phyloP scores from a whole-genome alignment of 345 rosid species.

The Salix brachista region DNA sequence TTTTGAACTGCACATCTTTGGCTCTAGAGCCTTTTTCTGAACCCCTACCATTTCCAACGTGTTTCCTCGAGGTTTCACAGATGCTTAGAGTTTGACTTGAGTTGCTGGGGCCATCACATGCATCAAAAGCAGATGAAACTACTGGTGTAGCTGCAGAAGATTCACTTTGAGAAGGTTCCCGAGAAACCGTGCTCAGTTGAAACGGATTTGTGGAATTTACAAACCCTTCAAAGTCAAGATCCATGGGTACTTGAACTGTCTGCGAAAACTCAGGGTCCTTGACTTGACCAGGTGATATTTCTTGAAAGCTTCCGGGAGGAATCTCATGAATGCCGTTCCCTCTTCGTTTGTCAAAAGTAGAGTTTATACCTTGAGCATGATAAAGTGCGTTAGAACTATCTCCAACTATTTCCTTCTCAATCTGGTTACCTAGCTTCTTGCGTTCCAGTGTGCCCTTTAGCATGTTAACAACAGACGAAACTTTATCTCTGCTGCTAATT shows the following conservation, averaged over 20 bases:
- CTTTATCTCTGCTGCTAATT: conserved; percentile 35
- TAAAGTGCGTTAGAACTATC: conserved; percentile 33
- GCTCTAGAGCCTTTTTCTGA: conserved; percentile 43
- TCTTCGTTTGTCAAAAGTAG: conserved; percentile 26
- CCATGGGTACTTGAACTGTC: conserved; percentile 31
- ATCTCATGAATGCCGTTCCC: conserved; percentile 30
- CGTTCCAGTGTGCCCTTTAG: conserved; percentile 61
- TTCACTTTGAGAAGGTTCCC: conserved; percentile 61
- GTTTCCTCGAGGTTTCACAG: conserved; percentile 56
- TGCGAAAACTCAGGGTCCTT: conserved; percentile 21
- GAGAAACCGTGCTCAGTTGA: conserved; percentile 39
- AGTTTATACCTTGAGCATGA: conserved; percentile 26
- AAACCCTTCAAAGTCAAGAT: conserved; percentile 45
- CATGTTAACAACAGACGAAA: conserved; percentile 68
- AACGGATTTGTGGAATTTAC: conserved; percentile 37
- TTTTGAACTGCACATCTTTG: conserved; percentile 32
- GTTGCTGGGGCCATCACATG: conserved; percentile 55
- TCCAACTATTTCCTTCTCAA: conserved; percentile 34
- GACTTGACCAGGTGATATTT: conserved; percentile 25
- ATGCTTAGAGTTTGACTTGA: conserved; percentile 45
- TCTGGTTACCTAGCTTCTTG: conserved; percentile 46
- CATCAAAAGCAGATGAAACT: conserved; percentile 54
- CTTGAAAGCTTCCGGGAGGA: conserved; percentile 28
- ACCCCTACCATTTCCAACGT: conserved; percentile 31
- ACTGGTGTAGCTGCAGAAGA: conserved; percentile 73